Evolutionary conservation across 441 rosid species (phyloP), one percentile per base, ranked within the genome.

Genomic region (Mallotus repandus): DNA sequence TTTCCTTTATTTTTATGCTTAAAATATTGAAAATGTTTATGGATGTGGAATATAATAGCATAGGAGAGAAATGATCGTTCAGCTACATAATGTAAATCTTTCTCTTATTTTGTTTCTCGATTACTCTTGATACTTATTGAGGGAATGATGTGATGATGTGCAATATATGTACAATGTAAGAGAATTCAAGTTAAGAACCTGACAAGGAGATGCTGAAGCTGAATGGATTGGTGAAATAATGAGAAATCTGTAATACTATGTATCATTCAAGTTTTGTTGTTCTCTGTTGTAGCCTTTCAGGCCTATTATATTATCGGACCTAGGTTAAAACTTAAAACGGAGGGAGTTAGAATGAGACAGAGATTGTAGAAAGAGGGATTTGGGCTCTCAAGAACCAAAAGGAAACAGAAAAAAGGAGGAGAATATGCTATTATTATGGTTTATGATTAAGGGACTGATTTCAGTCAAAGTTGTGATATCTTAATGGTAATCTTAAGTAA

Each of bases 1-100:
- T 75, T 83, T 69, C 50, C 73, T 74, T 43, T 75, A 71, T 65
- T 77, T 35, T 76, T 29, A 9, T 77, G 21, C 58, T 64, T 58
- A 70, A 75, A 69, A 9, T 49, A 19, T 21, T 65, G 15, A 13
- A 45, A 5, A 59, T 65, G 5, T 32, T 25, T 18, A n/a, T 12
- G 9, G 46, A 41, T 60, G 25, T 41, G 71, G 41, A 18, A 50
- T 38, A 59, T 4, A 53, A n/a, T 71, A 68, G 35, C 59, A 19
- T 48, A 46, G 29, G 69, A 59, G 54, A 46, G 69, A 12, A 67
- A 62, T 6, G 45, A n/a, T 2, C 3, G 9, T n/a, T 66, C 25
- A 21, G 21, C 38, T 41, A 41, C 43, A 41, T 14, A 19, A 21
- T 38, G 9, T 35, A 35, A 35, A 5, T 35, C 11, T 8, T 14